These are phyloP conservation scores for Quercus mongolica DNA, from an alignment of 306 rosid genomes.

Conservation along the genomic window DNA sequence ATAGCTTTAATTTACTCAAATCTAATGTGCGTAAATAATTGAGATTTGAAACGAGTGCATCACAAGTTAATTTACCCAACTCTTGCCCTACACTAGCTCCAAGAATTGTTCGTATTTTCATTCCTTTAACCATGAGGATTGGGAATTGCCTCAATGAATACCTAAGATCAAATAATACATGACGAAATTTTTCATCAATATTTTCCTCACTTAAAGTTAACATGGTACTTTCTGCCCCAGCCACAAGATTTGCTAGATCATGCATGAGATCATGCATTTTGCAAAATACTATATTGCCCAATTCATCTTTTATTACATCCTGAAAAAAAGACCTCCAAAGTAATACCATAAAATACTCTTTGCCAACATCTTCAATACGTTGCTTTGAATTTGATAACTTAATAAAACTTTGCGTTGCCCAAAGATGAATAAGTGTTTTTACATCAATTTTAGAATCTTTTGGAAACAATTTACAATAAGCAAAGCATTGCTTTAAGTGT, in stretches of 20 bases:
- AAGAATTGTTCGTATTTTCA: conserved; percentile 13
- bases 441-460: conserved; percentile 6
- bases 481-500: conserved; percentile 22
- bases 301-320: not conserved
- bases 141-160: not conserved
- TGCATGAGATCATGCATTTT: conserved; percentile 27
- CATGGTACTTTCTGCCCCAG: not conserved
- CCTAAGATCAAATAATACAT: conserved; percentile 1
- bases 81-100: not conserved
- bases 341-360: conserved; percentile 1
- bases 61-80: not conserved
- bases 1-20: conserved; percentile 5
- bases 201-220: not conserved
- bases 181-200: not conserved
- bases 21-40: conserved; percentile 10
- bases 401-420: conserved; percentile 18
- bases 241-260: conserved; percentile 18
- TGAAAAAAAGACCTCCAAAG: conserved; percentile 28
- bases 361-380: conserved; percentile 19
- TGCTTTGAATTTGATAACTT: not conserved
- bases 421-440: not conserved
- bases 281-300: conserved; percentile 9
- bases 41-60: not conserved
- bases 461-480: conserved; percentile 14
- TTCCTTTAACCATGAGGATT: not conserved